A percentile compares a stretch with the other conserved stretches of the same genome.
Evolutionary conservation across 2,329 filamentous ascomycete genomes (phyloP).

Genomic region (Orbilia quercus): DNA sequence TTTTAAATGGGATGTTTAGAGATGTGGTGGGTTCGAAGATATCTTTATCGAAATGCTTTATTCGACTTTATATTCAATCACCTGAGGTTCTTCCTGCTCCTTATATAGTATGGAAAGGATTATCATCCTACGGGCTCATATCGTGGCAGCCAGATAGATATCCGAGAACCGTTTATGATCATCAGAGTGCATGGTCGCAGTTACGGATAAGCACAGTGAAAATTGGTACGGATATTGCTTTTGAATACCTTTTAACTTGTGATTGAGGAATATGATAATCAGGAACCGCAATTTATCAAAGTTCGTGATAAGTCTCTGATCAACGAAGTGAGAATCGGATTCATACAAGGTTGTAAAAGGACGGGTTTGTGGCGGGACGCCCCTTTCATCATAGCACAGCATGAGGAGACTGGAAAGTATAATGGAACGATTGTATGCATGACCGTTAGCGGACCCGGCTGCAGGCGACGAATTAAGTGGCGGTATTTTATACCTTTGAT

Average conservation of each 20-base stretch:
- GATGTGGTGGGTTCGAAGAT: neutral
- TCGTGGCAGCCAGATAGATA: neutral
- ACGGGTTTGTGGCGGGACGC: neutral
- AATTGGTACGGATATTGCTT: neutral
- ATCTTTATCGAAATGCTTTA: neutral
- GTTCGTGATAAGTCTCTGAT: conserved; percentile 5
- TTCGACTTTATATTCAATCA: neutral
- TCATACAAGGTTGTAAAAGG: neutral
- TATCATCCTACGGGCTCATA: neutral
- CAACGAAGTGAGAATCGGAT: neutral
- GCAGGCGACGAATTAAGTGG: too few species aligned
- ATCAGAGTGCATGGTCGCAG: neutral
- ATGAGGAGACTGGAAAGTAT: too few species aligned
- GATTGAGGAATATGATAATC: neutral
- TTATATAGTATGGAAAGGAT: neutral
- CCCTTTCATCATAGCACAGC: conserved; percentile 8
- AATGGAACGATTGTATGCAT: conserved; percentile 1
- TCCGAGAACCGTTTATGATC: conserved; percentile 3
- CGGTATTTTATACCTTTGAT: neutral
- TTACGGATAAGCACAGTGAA: neutral
- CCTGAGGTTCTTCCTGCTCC: neutral
- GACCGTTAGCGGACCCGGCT: neutral
- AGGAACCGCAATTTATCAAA: neutral
- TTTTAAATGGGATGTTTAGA: neutral
- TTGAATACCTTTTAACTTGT: neutral